Conservation (phyloP, 495 filamentous ascomycete genomes). For the Penicillium subrubescens region DNA sequence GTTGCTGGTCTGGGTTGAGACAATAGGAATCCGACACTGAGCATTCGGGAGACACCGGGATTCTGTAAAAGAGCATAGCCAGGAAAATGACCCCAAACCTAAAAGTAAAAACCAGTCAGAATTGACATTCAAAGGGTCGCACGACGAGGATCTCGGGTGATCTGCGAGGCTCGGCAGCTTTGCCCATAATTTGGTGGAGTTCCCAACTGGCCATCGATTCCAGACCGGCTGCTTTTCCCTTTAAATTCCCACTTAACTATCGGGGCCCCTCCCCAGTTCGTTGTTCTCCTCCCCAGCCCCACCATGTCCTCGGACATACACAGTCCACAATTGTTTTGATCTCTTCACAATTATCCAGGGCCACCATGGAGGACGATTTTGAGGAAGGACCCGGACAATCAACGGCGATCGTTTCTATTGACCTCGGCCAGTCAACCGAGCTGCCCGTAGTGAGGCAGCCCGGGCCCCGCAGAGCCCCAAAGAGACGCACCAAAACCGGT, state of each 20-base stretch:
- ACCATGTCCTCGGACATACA: slow-evolving; percentile 9
- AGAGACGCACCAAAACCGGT: slow-evolving; percentile 91
- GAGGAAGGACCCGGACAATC: not conserved
- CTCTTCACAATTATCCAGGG: not conserved
- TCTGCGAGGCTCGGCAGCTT: slow-evolving; percentile 28
- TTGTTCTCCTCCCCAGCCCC: slow-evolving; percentile 1
- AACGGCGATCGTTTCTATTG: not conserved
- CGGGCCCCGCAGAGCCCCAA: slow-evolving; percentile 30
- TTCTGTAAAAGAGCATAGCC: not conserved
- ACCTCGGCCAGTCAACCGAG: slow-evolving; percentile 7
- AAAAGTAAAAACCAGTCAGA: not conserved
- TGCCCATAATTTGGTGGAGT: slow-evolving; percentile 16
- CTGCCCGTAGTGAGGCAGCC: slow-evolving; percentile 19
- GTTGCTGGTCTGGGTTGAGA: not conserved
- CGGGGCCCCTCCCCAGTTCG: not conserved
- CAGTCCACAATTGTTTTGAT: not conserved
- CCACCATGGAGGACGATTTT: not conserved
- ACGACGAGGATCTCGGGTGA: slow-evolving; percentile 18
- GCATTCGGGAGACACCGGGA: not conserved
- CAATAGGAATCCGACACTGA: not conserved
- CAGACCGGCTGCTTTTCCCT: slow-evolving; percentile 1
- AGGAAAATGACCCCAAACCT: not conserved
- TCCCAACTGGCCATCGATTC: slow-evolving; percentile 1
- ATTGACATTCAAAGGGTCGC: not conserved
- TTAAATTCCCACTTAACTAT: not conserved